Evolutionary conservation across 495 filamentous ascomycete species (phyloP), one percentile per base, ranked within the genome.

Genomic region (Coniosporium apollinis): DNA sequence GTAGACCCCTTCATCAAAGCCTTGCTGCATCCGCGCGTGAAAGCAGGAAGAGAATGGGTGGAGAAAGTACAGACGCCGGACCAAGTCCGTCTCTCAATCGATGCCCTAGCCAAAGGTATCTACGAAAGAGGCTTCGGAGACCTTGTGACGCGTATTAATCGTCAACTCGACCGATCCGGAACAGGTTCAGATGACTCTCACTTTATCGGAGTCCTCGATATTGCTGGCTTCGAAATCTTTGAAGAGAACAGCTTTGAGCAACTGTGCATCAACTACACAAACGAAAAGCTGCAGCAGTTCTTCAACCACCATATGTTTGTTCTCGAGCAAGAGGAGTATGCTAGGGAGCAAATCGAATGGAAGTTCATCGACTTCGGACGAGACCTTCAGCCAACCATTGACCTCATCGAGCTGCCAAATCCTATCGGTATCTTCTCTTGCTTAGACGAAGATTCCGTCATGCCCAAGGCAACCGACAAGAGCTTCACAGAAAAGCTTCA

Each of bases 221-320:
- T 99, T 61, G 91, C 91, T 38, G 91, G 91, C 22, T 99, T 99
- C 51, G 91, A 99, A 44, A 99, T 99, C 34, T 99, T 99, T 49
- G 82, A 99, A 45, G 70, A 82, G 41, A 99, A 99, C 55, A 92
- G 85, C 61, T 99, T 99, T 46, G 91, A 99, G 56, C 91, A 99
- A 53, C 71, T 99, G 4, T 96, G 91, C 60, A 99, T 99, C 63
- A 99, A 99, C 52, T 99, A 96, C 59, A 96, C 91, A 38, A 99
- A 99, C 55, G 91, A 99, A 54, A 99, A 94, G 55, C 72, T 99
- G 4, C 91, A 99, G 52, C 91, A 99, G 45, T 99, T 96, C 54
- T 99, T 99, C 68, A 99, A 99, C 41, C 91, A 99, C 46, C 91
- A 99, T 61, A 99, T 99, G 91, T 99, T 99, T 54, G 91, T 99